Base-by-base conservation (phyloP, 164 flowering plant species). In the Annona cherimola region DNA sequence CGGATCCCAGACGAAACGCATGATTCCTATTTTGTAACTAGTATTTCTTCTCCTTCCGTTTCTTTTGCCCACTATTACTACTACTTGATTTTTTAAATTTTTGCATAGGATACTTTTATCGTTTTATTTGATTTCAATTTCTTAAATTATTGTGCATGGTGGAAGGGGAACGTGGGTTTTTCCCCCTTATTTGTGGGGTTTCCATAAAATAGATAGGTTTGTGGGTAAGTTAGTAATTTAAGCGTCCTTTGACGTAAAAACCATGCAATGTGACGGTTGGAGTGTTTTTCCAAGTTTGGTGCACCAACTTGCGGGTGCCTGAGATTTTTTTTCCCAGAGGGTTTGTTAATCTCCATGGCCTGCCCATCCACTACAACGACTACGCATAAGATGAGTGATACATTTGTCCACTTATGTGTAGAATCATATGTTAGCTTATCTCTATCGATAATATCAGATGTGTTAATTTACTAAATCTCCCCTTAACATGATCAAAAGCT, bases 1-100 rank as follows among this genome's bases (percentile, higher is more conserved):
- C 93, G 0, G 99, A 95, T 82, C 92, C 94, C 2, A 88, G 99
- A 76, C 79, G 86, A 71, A 50, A 75, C 73, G 73, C 76, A 71
- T 82, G 42, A 67, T 72, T 0, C 4, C n/a, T 20, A 45, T 40
- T 45, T 63, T 8, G 39, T 39, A 63, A 12, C 67, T 35, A 42
- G 45, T 66, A 8, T 62, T 54, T 68, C 45, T 69, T 62, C 14
- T 44, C 1, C 40, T 45, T 11, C 35, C 7, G n/a, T 55, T 42
- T 5, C 39, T 57, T 70, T 65, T 63, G 16, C 12, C 26, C 12
- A 8, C 35, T 45, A 63, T 50, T 57, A 3, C 26, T 16, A 1
- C 60, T 4, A 35, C n/a, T n/a, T n/a, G n/a, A n/a, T n/a, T n/a
- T n/a, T n/a, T n/a, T n/a, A n/a, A n/a, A n/a, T n/a, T n/a, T 16